Evolutionary conservation across 306 rosid genomes (phyloP).

Genomic region (Lotus japonicus): DNA sequence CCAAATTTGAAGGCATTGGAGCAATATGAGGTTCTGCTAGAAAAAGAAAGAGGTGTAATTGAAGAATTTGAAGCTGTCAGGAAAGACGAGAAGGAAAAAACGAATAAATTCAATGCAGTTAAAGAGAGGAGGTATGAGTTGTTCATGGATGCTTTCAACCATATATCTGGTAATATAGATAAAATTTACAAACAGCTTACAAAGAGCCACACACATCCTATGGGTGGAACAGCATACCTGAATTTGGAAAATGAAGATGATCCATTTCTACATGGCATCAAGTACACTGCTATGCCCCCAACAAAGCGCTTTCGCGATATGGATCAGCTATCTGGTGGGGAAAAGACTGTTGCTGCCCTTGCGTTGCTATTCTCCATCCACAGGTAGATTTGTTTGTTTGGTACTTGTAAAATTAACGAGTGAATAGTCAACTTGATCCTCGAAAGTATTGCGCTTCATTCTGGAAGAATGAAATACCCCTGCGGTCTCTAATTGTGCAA

Average conservation of each 20-base stretch:
- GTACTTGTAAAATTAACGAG: background rate
- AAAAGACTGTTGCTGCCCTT: slow-evolving; percentile 88
- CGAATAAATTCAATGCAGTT: slow-evolving; percentile 57
- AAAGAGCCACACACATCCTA: slow-evolving; percentile 75
- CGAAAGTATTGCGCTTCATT: too few relatives aligned
- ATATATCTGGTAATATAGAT: slow-evolving; percentile 68
- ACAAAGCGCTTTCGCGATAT: slow-evolving; percentile 92
- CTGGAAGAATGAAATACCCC: too few relatives aligned
- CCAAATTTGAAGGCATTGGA: slow-evolving; percentile 93
- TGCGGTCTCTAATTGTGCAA: too few relatives aligned
- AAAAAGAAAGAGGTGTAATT: slow-evolving; percentile 65
- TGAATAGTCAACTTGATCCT: too few relatives aligned
- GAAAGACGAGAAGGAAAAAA: slow-evolving; percentile 65
- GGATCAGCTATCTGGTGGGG: slow-evolving; percentile 94
- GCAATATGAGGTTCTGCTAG: slow-evolving; percentile 76
- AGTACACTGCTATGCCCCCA: slow-evolving; percentile 94
- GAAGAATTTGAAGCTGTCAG: slow-evolving; percentile 85
- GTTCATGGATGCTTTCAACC: slow-evolving; percentile 87
- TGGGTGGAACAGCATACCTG: slow-evolving; percentile 82
- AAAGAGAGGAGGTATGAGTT: slow-evolving; percentile 68
- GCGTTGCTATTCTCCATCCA: slow-evolving; percentile 87
- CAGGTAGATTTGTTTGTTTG: slow-evolving; percentile 40
- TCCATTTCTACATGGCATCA: slow-evolving; percentile 84
- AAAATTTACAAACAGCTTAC: slow-evolving; percentile 86
- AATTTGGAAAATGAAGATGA: slow-evolving; percentile 92